Percentiles rank a stretch among this genome's conserved stretches.
phyloP scores from a whole-genome alignment of 2,329 filamentous ascomycete genomes.

The Ambrosiella xylebori region DNA sequence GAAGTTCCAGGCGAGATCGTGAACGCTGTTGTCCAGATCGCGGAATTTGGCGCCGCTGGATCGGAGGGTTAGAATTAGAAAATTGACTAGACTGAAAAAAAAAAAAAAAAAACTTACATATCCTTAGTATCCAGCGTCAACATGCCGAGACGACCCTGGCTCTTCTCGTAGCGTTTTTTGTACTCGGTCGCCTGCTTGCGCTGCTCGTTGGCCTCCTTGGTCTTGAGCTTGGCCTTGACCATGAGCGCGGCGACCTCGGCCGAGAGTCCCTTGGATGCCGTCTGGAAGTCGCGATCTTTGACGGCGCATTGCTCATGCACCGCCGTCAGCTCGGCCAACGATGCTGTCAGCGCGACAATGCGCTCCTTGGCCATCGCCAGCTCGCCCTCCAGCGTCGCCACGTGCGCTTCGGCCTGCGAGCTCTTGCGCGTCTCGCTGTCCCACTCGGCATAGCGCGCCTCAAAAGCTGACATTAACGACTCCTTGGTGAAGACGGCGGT shows the following conservation, averaged over 20 bases:
- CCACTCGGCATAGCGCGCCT: constrained; percentile 10
- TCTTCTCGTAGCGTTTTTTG: constrained; percentile 12
- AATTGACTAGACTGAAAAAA: neutral
- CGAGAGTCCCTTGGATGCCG: constrained; percentile 5
- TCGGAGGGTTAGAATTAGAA: neutral
- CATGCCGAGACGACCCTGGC: constrained; percentile 11
- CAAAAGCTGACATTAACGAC: constrained; percentile 11
- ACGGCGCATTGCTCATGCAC: constrained; percentile 9
- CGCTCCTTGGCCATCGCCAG: constrained; percentile 3
- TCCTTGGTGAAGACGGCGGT: constrained; percentile 10
- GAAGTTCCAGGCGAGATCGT: constrained; percentile 13
- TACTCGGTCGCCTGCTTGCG: constrained; percentile 10
- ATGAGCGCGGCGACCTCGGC: constrained; percentile 9
- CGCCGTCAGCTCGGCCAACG: neutral
- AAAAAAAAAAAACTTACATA: constrained; percentile 4
- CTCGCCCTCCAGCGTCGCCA: constrained; percentile 3
- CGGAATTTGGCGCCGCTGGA: constrained; percentile 12
- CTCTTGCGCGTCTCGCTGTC: constrained; percentile 6
- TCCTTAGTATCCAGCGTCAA: constrained; percentile 12
- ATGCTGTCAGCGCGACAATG: neutral
- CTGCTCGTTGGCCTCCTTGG: constrained; percentile 10
- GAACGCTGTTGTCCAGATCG: constrained; percentile 12
- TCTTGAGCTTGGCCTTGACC: constrained; percentile 11
- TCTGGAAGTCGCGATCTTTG: constrained; percentile 6
- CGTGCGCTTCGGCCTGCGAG: neutral